phyloP scores from a whole-genome alignment of 345 rosid species.

The Hypericum perforatum region DNA sequence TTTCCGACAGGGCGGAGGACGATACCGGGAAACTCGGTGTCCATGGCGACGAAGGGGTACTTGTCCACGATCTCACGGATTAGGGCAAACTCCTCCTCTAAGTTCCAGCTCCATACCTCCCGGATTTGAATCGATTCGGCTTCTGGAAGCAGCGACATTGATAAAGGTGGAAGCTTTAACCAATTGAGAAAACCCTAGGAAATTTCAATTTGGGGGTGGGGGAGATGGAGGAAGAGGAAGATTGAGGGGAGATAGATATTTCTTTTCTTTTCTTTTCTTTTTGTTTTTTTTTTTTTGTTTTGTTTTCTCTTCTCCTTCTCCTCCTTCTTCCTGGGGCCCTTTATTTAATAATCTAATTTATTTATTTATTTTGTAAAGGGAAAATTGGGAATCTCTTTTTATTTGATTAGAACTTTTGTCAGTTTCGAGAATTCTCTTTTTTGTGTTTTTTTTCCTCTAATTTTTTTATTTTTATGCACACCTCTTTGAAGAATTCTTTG shows the following conservation, averaged over 20 bases:
- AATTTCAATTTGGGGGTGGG: no score
- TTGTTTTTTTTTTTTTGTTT: background rate
- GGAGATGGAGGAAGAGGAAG: background rate
- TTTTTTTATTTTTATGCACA: no score
- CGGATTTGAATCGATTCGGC: background rate
- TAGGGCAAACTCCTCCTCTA: background rate
- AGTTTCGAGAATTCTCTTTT: no score
- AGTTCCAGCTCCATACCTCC: background rate
- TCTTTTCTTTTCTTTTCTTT: background rate
- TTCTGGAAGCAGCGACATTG: background rate
- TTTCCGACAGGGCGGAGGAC: background rate
- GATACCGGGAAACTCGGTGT: slow-evolving; percentile 1
- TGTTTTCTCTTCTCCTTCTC: background rate
- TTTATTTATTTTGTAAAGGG: no score
- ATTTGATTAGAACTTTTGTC: no score
- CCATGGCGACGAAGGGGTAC: background rate
- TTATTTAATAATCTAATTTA: no score
- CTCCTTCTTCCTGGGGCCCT: no score
- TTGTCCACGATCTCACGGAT: background rate
- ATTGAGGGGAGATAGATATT: background rate
- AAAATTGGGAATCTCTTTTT: no score
- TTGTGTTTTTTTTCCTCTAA: no score
- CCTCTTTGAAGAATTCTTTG: no score
- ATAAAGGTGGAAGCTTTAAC: background rate
- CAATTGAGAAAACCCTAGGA: background rate